Evolutionary conservation across 2,329 filamentous ascomycete genomes (phyloP), one percentile per base, ranked within the genome.

Genomic region (Aspergillus brunneoviolaceus): DNA sequence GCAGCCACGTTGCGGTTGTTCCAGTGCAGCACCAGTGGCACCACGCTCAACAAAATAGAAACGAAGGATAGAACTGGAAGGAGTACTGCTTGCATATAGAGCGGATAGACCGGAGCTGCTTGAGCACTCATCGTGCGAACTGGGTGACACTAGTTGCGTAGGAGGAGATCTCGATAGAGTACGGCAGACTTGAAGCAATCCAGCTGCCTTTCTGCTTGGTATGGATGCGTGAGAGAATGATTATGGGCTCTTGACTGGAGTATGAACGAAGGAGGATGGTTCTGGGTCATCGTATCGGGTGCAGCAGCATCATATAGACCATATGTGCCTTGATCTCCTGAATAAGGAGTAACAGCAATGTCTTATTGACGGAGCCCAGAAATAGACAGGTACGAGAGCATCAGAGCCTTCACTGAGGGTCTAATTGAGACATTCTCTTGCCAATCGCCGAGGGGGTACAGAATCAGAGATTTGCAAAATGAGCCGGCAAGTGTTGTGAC

Each of bases 1-100:
- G 85, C 83, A 12, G 85, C 81, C 55, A 88, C 76, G 71, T 90
- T 90, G 59, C 80, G 79, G 64, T 87, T 85, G 55, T 80, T 80
- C 60, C 81, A 77, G 70, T 90, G 87, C 78, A 87, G 84, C 57
- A 82, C 70, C 57, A 89, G 72, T 2, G 87, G 85, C 6, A 85
- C 79, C 39, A 85, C 76, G 67, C 82, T 80, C 54, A 87, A 74
- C 23, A 86, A 62, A 50, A 84, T 75, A 16, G 82, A 72, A 25
- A 86, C 63, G 21, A 81, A 71, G 16, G 82, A 79, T 25, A 87
- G 72, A 14, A 79, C 65, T 1, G 84, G 81, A 39, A 88, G 71
- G 14, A 69, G 65, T 52, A 81, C 71, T 5, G 77, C 76, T 56
- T 70, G 59, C 9, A 72, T 62, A 58, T 72, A 70, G 23, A 64